Percentiles rank a stretch among this genome's conserved stretches.
Evolutionary conservation across 2,329 filamentous ascomycete species (phyloP).

Genomic region (Zasmidium cellare): DNA sequence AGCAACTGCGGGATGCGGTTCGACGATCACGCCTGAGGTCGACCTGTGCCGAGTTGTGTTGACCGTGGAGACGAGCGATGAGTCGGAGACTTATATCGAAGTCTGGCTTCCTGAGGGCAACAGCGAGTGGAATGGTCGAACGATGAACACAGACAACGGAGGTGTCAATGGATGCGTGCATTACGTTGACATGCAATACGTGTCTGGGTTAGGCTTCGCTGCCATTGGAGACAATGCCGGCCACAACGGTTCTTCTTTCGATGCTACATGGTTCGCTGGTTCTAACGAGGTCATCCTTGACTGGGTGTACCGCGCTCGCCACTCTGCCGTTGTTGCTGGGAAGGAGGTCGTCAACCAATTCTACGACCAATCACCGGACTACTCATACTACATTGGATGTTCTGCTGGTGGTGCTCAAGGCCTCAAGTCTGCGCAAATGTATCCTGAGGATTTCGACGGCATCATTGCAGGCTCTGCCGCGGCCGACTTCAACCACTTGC

Average conservation of each 20-base stretch:
- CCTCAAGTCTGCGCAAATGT: conserved; percentile 47
- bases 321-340: conserved; percentile 33
- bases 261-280: conserved; percentile 31
- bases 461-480: conserved; percentile 48
- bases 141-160: conserved; percentile 37
- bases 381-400: conserved; percentile 51
- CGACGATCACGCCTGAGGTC: conserved; percentile 25
- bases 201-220: conserved; percentile 33
- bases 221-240: conserved; percentile 37
- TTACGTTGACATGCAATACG: conserved; percentile 36
- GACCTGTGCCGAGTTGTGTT: conserved; percentile 45
- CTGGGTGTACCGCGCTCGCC: conserved; percentile 35
- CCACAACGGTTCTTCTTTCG: conserved; percentile 34
- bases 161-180: conserved; percentile 36
- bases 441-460: conserved; percentile 51
- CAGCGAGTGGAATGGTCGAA: conserved; percentile 34
- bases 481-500: conserved; percentile 45
- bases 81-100: conserved; percentile 45
- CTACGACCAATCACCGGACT: conserved; percentile 39
- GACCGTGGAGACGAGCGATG: conserved; percentile 40
- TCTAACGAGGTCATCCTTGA: conserved; percentile 35
- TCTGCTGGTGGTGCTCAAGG: conserved; percentile 53
- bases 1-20: conserved; percentile 24
- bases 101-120: conserved; percentile 45
- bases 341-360: conserved; percentile 38